Conservation (phyloP, 2,329 filamentous ascomycete species). For the Sporothrix schenckii region DNA sequence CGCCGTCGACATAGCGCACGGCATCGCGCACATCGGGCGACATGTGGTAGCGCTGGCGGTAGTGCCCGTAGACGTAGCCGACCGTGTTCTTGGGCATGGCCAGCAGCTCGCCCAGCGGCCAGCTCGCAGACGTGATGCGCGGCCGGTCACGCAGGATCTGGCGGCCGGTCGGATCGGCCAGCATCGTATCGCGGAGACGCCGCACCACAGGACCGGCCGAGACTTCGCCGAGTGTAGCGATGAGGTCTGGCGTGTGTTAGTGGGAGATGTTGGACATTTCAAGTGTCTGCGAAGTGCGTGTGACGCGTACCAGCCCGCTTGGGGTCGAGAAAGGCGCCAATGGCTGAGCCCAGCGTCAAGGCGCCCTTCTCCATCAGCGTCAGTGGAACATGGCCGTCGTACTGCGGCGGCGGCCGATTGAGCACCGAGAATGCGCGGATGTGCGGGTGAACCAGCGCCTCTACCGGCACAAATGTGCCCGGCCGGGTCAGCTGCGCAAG, state of each 20-base stretch:
- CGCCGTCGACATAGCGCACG: constrained; percentile 91
- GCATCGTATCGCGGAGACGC: constrained; percentile 90
- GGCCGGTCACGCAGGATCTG: constrained; percentile 89
- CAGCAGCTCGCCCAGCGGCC: constrained; percentile 70
- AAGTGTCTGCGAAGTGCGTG: not conserved
- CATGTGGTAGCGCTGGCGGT: constrained; percentile 94
- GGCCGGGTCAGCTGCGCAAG: constrained; percentile 16
- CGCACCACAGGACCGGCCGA: constrained; percentile 94
- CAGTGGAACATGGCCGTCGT: constrained; percentile 89
- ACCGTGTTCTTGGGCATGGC: constrained; percentile 72
- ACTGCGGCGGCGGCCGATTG: constrained; percentile 82
- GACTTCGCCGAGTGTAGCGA: constrained; percentile 90
- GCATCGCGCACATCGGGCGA: constrained; percentile 81
- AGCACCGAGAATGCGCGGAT: constrained; percentile 70
- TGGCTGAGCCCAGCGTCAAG: constrained; percentile 66
- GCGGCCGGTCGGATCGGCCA: constrained; percentile 77
- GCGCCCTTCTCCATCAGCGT: constrained; percentile 74
- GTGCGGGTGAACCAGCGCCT: not conserved
- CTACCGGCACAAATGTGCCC: not conserved
- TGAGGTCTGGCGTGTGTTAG: constrained; percentile 66
- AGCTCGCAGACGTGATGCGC: constrained; percentile 76
- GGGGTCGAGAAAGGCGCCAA: constrained; percentile 71
- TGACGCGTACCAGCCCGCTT: constrained; percentile 69
- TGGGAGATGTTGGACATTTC: not conserved
- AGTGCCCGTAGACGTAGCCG: constrained; percentile 79